Evolutionary conservation across 1,284 basidiomycete genomes (phyloP), one percentile per base, ranked within the genome.

Genomic region (Pterulicium gracile): DNA sequence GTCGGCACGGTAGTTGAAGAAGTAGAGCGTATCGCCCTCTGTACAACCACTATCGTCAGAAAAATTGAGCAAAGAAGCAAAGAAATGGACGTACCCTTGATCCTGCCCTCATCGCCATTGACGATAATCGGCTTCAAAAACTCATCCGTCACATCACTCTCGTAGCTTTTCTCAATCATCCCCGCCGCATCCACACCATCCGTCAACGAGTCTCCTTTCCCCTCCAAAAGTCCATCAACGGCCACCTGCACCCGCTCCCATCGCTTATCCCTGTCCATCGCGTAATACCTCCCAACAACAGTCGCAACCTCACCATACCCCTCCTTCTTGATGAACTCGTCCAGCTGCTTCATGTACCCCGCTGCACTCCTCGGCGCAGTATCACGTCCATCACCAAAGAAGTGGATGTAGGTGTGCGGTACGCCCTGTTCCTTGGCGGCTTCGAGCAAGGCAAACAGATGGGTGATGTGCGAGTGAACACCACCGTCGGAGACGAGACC

Each of bases 1-100:
- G 64, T 95, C 91, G 1, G 90, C 92, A 51, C 91, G 84, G 65
- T 94, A 94, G 72, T 95, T 95, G 79, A 93, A 95, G 67, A 88
- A 82, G 75, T 92, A 94, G 5, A 94, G 58, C 0, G 90, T 92
- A 61, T 93, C 90, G 43, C 63, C 65, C 24, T 81, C 79, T 71
- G 45, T 12, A 39, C 45, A 27, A 15, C 21, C 10, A 22, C 32
- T 10, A 46, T n/a, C 43, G 35, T 49, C 23, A 39, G 47, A 18
- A 44, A 53, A 32, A 19, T 22, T 13, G n/a, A 36, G 43, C 23
- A 12, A 41, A 32, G 12, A 40, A 23, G 17, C 39, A 32, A 18
- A 49, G 54, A 54, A 32, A 21, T 44, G 7, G 27, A 44, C 55
- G 7, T 49, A 85, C 87, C 84, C 63, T 92, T 83, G 59, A 94